Conservation (phyloP, 768 basidiomycete genomes). For the Heimioporus sp. region DNA sequence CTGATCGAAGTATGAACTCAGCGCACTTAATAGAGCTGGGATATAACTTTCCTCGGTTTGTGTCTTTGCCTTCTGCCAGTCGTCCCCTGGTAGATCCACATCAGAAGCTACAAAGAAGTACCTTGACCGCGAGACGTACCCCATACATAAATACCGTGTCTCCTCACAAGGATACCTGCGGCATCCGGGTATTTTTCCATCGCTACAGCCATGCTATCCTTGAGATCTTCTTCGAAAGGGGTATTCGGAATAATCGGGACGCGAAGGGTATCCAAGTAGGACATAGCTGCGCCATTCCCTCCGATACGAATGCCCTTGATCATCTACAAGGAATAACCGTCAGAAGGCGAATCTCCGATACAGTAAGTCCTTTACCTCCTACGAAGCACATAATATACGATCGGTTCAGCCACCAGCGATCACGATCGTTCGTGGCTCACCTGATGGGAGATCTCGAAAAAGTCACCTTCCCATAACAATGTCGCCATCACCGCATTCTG, state of each 20-base stretch:
- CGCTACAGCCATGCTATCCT: conserved; percentile 84
- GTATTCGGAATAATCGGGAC: conserved; percentile 92
- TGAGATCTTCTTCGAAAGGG: conserved; percentile 85
- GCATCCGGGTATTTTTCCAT: conserved; percentile 81
- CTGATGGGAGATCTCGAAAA: conserved; percentile 83
- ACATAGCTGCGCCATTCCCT: conserved; percentile 72
- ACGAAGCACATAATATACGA: neutral
- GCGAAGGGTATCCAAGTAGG: conserved; percentile 82
- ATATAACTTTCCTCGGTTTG: conserved; percentile 63
- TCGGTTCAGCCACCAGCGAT: neutral
- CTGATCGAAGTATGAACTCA: conserved; percentile 31
- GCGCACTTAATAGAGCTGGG: neutral
- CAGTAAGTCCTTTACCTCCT: conserved; percentile 39
- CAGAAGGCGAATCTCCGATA: neutral
- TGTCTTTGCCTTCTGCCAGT: conserved; percentile 89
- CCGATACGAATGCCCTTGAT: conserved; percentile 84
- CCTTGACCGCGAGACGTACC: conserved; percentile 40
- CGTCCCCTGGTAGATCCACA: conserved; percentile 39
- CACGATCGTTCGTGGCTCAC: conserved; percentile 31
- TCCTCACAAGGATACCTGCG: conserved; percentile 70
- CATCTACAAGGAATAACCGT: conserved; percentile 54
- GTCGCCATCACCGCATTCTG: conserved; percentile 91
- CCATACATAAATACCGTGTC: conserved; percentile 87
- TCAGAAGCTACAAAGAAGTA: conserved; percentile 6
- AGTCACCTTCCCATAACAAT: conserved; percentile 64